Conservation (phyloP, 257 asterid genomes). For the Capsicum rhomboideum region DNA sequence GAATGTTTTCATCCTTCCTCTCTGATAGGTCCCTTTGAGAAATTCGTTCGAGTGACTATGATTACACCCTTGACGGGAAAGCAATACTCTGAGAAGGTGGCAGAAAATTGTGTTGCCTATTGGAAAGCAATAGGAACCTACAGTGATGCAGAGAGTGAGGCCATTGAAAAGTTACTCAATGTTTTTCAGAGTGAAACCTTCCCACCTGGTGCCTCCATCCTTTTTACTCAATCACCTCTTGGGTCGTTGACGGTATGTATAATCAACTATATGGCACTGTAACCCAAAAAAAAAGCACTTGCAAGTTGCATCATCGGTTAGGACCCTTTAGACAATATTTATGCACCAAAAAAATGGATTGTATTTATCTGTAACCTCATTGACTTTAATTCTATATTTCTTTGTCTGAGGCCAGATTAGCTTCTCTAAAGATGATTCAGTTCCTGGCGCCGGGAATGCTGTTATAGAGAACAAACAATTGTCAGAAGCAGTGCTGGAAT, state of each 20-base stretch:
- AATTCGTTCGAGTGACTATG: slow-evolving; percentile 59
- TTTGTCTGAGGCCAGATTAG: slow-evolving; percentile 40
- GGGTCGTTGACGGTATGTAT: slow-evolving; percentile 60
- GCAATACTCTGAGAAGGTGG: slow-evolving; percentile 84
- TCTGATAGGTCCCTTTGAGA: slow-evolving; percentile 65
- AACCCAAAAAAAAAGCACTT: not conserved
- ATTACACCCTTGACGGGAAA: slow-evolving; percentile 79
- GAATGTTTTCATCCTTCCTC: not conserved
- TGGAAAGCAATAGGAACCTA: slow-evolving; percentile 60
- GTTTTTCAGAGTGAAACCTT: slow-evolving; percentile 50
- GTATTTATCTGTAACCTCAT: not conserved
- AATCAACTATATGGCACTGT: not conserved
- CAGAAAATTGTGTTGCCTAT: slow-evolving; percentile 64
- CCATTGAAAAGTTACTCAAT: slow-evolving; percentile 44
- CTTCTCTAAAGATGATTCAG: slow-evolving; percentile 49
- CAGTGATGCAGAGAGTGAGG: slow-evolving; percentile 54
- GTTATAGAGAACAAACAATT: slow-evolving; percentile 57
- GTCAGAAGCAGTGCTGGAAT: slow-evolving; percentile 67
- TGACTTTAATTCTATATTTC: not conserved
- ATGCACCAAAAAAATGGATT: not conserved
- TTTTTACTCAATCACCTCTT: slow-evolving; percentile 66
- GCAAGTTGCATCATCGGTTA: not conserved
- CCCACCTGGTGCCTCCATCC: slow-evolving; percentile 73
- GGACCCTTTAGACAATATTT: not conserved
- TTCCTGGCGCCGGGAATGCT: slow-evolving; percentile 34